These are phyloP conservation scores for Endotrypanum monterogeii DNA, from an alignment of 208 protist genomes.

Conservation along the genomic window DNA sequence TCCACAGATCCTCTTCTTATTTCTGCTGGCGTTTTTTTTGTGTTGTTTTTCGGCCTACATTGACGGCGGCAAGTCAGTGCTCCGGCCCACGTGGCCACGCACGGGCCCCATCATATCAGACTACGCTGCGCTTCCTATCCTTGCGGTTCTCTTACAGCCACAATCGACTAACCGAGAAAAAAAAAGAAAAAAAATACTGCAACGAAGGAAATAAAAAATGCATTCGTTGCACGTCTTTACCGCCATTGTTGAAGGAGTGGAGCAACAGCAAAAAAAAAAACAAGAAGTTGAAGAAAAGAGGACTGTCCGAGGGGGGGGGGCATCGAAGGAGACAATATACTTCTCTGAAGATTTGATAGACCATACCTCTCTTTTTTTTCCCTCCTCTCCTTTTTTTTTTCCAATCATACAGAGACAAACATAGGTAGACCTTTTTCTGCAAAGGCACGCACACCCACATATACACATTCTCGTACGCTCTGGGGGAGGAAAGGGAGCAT, in stretches of 20 bases:
- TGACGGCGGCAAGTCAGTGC: background rate
- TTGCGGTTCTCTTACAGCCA: background rate
- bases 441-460: background rate
- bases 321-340: no score
- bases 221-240: background rate
- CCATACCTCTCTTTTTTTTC: no score
- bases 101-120: background rate
- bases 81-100: background rate
- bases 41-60: background rate
- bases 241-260: no score
- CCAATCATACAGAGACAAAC: no score
- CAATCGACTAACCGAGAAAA: background rate
- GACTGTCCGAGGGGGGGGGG: no score
- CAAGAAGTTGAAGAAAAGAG: no score
- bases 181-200: background rate
- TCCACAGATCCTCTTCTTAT: background rate
- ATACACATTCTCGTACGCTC: no score
- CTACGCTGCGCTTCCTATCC: background rate
- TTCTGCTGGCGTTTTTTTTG: background rate
- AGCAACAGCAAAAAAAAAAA: no score
- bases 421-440: background rate
- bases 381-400: no score
- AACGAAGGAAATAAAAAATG: background rate
- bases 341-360: no score
- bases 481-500: no score